These are phyloP conservation scores for Suhomyces chickasaworum DNA, from an alignment of 1,139 yeast genomes.

Conservation along the genomic window DNA sequence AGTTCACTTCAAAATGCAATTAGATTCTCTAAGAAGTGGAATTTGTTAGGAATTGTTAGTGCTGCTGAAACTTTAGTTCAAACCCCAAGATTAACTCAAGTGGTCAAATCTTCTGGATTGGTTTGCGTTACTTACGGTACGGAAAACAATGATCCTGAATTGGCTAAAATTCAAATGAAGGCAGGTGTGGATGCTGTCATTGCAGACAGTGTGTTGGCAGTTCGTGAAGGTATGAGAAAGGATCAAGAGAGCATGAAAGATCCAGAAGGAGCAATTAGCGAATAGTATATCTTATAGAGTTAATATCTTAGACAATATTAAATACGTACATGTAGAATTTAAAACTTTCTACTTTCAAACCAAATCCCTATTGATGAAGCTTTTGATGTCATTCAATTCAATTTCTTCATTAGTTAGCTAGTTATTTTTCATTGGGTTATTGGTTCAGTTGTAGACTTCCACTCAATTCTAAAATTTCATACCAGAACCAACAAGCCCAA, in stretches of 20 bases:
- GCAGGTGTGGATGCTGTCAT: slow-evolving; percentile 98
- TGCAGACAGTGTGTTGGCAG: slow-evolving; percentile 92
- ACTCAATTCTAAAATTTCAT: too few species aligned
- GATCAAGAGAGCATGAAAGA: slow-evolving; percentile 22
- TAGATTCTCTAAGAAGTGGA: slow-evolving; percentile 90
- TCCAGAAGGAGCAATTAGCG: slow-evolving; percentile 16
- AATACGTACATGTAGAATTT: background rate
- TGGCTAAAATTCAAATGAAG: slow-evolving; percentile 82
- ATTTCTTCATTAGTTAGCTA: too few species aligned
- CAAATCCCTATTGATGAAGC: too few species aligned
- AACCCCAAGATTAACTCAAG: slow-evolving; percentile 87
- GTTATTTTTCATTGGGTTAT: too few species aligned
- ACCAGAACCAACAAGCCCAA: too few species aligned
- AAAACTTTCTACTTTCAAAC: too few species aligned
- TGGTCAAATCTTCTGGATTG: slow-evolving; percentile 84
- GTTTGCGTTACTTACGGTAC: slow-evolving; percentile 94
- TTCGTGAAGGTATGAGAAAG: slow-evolving; percentile 73
- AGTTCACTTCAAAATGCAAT: slow-evolving; percentile 88
- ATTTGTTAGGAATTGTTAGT: slow-evolving; percentile 86
- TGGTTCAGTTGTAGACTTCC: too few species aligned
- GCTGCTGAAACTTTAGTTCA: slow-evolving; percentile 83
- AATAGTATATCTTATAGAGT: slow-evolving; percentile 1
- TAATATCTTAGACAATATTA: background rate
- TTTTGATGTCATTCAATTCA: too few species aligned
- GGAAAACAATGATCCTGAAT: slow-evolving; percentile 80